Base-by-base conservation (phyloP, 2,329 filamentous ascomycete genomes). In the Nothophaeocryptopus gaeumannii region DNA sequence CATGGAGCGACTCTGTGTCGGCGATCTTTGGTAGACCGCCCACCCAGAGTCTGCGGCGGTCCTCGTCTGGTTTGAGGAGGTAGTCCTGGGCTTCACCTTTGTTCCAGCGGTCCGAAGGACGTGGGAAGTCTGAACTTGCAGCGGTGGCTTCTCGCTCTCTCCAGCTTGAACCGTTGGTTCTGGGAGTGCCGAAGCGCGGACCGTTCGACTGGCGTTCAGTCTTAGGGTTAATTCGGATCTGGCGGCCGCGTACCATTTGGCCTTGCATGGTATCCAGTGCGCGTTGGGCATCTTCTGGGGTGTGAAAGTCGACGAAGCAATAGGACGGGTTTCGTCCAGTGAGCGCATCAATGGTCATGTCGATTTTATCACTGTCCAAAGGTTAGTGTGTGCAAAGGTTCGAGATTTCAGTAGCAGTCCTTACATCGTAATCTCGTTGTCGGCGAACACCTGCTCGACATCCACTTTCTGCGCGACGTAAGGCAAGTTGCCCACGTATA, bases 261-360 rank as follows among this genome's bases (percentile, higher is more conserved):
- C 78, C 78, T 47, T 79, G 73, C 37, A 88, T 70, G 10, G 76
- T 71, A n/a, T 67, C 62, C 64, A 88, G 80, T 1, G 82, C 82
- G 1, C 67, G 66, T 4, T 79, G 73, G 2, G 84, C 84, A 29
- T 80, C 72, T 29, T 80, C 79, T 39, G 75, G 74, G 39, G 74
- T 76, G 39, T 68, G 67, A 49, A 89, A 80, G 61, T 89, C 85
- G 39, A 88, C 80, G 59, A 89, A 89, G 71, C 85, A 89, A 70
- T 88, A 88, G 33, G 83, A 84, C 0, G 84, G 84, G 64, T 88
- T 89, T 38, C 84, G 76, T 34, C 78, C 80, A 30, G 79, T 85
- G 65, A 85, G 81, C 1, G 83, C 79, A 60, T 89, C 84, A 46
- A 86, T 76, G 1, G 83, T 83, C 59, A 89, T 84, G 65, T 85